A percentile compares a stretch with the other conserved stretches of the same genome.
phyloP scores from a whole-genome alignment of 768 basidiomycete genomes.

The Candolleomyces efflorescens region DNA sequence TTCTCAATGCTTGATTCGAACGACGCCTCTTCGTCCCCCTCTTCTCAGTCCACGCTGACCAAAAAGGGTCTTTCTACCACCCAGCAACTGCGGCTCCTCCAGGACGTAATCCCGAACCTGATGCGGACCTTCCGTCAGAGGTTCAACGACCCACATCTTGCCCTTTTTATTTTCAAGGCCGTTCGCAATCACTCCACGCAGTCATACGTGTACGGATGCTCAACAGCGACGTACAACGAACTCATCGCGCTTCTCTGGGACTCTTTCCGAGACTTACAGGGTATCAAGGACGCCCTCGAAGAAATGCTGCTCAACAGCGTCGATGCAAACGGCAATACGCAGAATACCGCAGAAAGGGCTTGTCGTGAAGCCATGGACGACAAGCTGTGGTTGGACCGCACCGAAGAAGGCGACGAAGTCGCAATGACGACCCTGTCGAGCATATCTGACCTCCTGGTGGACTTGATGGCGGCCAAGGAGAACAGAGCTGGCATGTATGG shows the following conservation, averaged over 20 bases:
- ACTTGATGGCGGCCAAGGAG: background rate
- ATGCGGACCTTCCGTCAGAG: constrained; percentile 78
- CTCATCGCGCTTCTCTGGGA: constrained; percentile 83
- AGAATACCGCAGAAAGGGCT: constrained; percentile 55
- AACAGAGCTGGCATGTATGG: background rate
- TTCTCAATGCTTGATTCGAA: background rate
- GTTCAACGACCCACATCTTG: constrained; percentile 74
- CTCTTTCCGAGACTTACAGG: constrained; percentile 76
- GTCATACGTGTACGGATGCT: constrained; percentile 88
- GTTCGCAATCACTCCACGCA: constrained; percentile 69
- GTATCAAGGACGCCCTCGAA: constrained; percentile 65
- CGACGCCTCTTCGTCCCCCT: background rate
- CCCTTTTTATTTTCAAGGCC: constrained; percentile 79
- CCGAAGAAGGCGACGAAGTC: constrained; percentile 7
- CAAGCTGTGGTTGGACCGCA: constrained; percentile 43
- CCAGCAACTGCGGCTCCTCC: constrained; percentile 5
- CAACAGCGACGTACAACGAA: constrained; percentile 85
- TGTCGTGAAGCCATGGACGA: constrained; percentile 58
- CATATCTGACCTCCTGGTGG: constrained; percentile 4
- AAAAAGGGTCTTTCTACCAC: background rate
- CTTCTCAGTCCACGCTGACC: background rate
- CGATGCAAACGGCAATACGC: constrained; percentile 55
- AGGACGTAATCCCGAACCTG: constrained; percentile 64
- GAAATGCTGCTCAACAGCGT: constrained; percentile 87
- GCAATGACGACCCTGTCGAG: background rate